Base-by-base conservation (phyloP, 768 basidiomycete genomes). In the Leccinum incarnatum region DNA sequence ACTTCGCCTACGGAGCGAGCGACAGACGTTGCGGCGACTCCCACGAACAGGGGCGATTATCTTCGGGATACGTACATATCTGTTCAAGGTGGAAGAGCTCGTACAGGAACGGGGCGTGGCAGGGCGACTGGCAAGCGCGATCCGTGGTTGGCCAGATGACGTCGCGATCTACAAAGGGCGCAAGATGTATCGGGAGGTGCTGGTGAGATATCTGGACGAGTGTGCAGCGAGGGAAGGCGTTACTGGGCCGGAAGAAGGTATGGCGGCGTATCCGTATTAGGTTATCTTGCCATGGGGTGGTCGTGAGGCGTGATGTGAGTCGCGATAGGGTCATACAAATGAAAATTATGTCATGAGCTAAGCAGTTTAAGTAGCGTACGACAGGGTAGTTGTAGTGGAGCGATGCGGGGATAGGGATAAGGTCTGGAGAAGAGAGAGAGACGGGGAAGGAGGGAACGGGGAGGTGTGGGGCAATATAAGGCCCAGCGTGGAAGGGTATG, bases 41-140 rank as follows among this genome's bases (percentile, higher is more conserved):
- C 84, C 84, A 11, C 74, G 77, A 4, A 83, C 82, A 45, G 87
- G 88, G 11, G 86, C 81, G 2, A 78, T 89, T 37, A 71, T 86
- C 42, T 91, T 91, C 69, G 86, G 84, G 54, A 86, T 89, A 65
- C 78, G 88, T 40, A 85, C 84, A 51, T 88, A 89, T 72, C 53
- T 85, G 55, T 79, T 79, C 45, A 81, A 81, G 21, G 69, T 88
- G 36, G 78, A 76, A 23, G 78, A 80, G 40, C 70, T 90, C 1
- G 75, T 65, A 14, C 65, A 72, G 54, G 89, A 89, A 68, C 74
- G 74, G 8, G 87, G 83, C 0, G 81, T 87, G 11, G 79, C 87
- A 0, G 83, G 79, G 32, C 74, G 88, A 53, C 72, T 91, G 67
- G 87, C 83, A 14, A 81, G 81, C 51, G 86, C 86, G 5, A 72